Percentiles rank a stretch among this genome's conserved stretches.
Conservation (phyloP, 106 monocot species). For the Dioscorea alata region DNA sequence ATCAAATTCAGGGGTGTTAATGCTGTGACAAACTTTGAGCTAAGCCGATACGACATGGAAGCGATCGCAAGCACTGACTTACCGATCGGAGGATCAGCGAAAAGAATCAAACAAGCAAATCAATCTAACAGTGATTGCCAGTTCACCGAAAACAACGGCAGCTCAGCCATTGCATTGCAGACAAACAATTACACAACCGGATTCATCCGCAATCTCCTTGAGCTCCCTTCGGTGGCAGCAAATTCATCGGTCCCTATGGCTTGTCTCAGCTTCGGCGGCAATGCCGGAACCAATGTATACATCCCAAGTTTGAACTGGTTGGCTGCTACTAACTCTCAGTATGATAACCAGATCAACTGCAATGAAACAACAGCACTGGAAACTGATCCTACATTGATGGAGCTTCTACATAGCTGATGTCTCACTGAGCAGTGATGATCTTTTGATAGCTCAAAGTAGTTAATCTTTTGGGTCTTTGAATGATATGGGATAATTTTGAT, state of each 20-base stretch:
- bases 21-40: constrained; percentile 57
- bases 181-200: not conserved
- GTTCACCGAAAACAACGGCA: not conserved
- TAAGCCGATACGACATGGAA: constrained; percentile 36
- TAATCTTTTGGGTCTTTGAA: too few relatives aligned
- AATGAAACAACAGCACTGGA: not conserved
- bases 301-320: constrained; percentile 18
- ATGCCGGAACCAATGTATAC: not conserved
- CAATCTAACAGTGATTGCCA: constrained; percentile 4
- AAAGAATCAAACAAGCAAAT: constrained; percentile 15
- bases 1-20: constrained; percentile 61
- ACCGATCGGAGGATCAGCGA: constrained; percentile 9
- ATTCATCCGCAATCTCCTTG: constrained; percentile 27
- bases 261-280: constrained; percentile 3
- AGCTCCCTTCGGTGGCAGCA: constrained; percentile 9
- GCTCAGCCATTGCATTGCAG: not conserved
- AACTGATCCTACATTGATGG: too few relatives aligned
- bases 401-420: too few relatives aligned
- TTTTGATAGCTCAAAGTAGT: too few relatives aligned
- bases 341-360: constrained; percentile 8
- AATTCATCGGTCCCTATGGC: constrained; percentile 6
- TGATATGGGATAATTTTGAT: too few relatives aligned
- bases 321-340: constrained; percentile 2
- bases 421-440: too few relatives aligned
- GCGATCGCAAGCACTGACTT: constrained; percentile 6